Percentiles rank a stretch among this genome's conserved stretches.
phyloP scores from a whole-genome alignment of 2,329 filamentous ascomycete genomes.

The Verticillium dahliae region DNA sequence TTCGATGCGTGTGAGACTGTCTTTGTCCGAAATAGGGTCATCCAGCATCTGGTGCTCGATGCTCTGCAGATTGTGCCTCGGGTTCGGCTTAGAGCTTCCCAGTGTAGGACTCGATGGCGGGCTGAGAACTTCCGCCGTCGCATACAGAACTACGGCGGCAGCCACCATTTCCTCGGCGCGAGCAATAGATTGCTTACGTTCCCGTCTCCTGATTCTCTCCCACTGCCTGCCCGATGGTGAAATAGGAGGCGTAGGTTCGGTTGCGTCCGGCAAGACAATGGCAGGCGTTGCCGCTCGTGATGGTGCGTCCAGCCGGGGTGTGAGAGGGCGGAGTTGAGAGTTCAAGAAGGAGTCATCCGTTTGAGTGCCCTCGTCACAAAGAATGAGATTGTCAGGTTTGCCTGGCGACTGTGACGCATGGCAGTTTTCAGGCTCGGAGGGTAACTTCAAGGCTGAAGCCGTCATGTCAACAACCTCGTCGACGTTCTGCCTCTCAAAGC shows the following conservation, averaged over 20 bases:
- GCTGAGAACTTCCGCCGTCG: conserved; percentile 40
- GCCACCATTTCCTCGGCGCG: conserved; percentile 46
- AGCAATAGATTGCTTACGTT: conserved; percentile 35
- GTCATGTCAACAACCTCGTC: background rate
- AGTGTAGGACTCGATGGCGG: conserved; percentile 27
- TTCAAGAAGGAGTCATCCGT: conserved; percentile 8
- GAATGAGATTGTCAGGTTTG: conserved; percentile 4
- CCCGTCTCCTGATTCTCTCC: conserved; percentile 35
- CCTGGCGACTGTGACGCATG: background rate
- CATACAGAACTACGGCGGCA: conserved; percentile 47
- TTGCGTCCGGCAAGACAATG: conserved; percentile 36
- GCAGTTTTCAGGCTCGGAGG: background rate
- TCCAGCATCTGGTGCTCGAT: background rate
- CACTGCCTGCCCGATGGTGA: conserved; percentile 32
- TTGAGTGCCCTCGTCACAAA: conserved; percentile 15
- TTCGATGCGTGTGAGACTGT: background rate
- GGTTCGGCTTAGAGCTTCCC: background rate
- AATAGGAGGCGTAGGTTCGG: conserved; percentile 20
- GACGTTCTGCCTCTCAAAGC: background rate
- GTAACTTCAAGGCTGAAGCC: background rate
- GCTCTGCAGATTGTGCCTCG: background rate
- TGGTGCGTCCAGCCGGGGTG: conserved; percentile 19
- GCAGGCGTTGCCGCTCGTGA: conserved; percentile 40
- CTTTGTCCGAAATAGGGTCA: conserved; percentile 19
- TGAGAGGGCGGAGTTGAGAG: background rate